Conservation (phyloP, 805 yeast genomes). For the Candida andamanensis region DNA sequence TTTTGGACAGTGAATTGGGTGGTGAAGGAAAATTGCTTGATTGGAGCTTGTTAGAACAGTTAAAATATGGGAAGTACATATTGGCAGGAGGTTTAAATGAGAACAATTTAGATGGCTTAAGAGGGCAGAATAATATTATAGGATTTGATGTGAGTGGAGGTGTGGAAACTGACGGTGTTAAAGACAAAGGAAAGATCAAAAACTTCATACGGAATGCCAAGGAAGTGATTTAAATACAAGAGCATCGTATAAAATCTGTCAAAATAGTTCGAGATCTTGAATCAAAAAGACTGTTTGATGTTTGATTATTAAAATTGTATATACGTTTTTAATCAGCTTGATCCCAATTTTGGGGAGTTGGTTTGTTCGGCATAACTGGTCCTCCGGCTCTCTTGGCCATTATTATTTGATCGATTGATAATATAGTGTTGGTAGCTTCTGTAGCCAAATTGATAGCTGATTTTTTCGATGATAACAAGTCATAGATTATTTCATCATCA, state of each 20-base stretch:
- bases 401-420: constrained; percentile 93
- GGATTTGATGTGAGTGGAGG: constrained; percentile 97
- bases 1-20: constrained; percentile 84
- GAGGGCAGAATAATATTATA: constrained; percentile 50
- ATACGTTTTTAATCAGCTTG: constrained; percentile 60
- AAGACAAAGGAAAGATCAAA: constrained; percentile 61
- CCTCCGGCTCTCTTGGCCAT: constrained; percentile 99
- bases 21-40: constrained; percentile 84
- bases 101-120: constrained; percentile 59
- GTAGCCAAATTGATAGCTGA: constrained; percentile 92
- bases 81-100: constrained; percentile 90
- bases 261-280: too few species aligned
- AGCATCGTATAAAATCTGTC: not conserved
- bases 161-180: constrained; percentile 73
- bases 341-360: constrained; percentile 93
- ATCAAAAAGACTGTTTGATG: not conserved
- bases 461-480: constrained; percentile 71
- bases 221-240: not conserved
- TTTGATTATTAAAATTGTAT: too few species aligned
- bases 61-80: constrained; percentile 42
- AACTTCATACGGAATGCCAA: constrained; percentile 44
- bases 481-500: constrained; percentile 64
- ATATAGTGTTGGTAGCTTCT: constrained; percentile 87
- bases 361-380: constrained; percentile 81
- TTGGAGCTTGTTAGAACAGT: constrained; percentile 51